These are phyloP conservation scores for Eutrema salsugineum DNA, from an alignment of 441 rosid species.

Conservation along the genomic window DNA sequence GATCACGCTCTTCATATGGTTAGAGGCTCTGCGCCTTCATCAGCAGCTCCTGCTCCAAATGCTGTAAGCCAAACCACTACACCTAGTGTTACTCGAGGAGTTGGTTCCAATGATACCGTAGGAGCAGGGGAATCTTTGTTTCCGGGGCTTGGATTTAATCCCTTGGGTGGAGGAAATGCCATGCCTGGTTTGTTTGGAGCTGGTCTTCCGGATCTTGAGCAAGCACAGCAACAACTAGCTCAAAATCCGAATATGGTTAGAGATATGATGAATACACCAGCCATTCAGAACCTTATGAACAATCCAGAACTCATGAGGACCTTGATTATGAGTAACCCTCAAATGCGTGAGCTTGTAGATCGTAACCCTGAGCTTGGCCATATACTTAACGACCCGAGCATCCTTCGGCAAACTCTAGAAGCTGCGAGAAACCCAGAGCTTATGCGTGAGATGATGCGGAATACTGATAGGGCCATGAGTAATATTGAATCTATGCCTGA, in stretches of 20 bases:
- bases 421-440: slow-evolving; percentile 60
- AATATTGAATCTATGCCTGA: slow-evolving; percentile 54
- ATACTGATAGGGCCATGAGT: slow-evolving; percentile 54
- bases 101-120: slow-evolving; percentile 50
- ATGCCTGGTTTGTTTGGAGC: slow-evolving; percentile 52
- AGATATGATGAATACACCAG: slow-evolving; percentile 68
- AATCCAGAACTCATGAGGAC: slow-evolving; percentile 51
- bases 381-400: slow-evolving; percentile 48
- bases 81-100: slow-evolving; percentile 48
- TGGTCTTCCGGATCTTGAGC: slow-evolving; percentile 68
- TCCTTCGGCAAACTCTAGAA: slow-evolving; percentile 50
- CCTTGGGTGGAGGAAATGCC: slow-evolving; percentile 42
- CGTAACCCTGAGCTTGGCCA: slow-evolving; percentile 63
- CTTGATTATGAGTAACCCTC: slow-evolving; percentile 55
- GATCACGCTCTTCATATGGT: slow-evolving; percentile 75
- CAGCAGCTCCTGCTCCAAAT: slow-evolving; percentile 42
- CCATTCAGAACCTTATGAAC: slow-evolving; percentile 55
- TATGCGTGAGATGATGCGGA: slow-evolving; percentile 61
- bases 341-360: slow-evolving; percentile 53
- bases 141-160: slow-evolving; percentile 53
- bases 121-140: slow-evolving; percentile 47
- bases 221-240: slow-evolving; percentile 63
- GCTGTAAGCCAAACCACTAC: slow-evolving; percentile 35
- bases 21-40: slow-evolving; percentile 50
- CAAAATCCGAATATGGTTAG: slow-evolving; percentile 69